phyloP scores from a whole-genome alignment of 495 filamentous ascomycete genomes.

The Durotheca rogersii region DNA sequence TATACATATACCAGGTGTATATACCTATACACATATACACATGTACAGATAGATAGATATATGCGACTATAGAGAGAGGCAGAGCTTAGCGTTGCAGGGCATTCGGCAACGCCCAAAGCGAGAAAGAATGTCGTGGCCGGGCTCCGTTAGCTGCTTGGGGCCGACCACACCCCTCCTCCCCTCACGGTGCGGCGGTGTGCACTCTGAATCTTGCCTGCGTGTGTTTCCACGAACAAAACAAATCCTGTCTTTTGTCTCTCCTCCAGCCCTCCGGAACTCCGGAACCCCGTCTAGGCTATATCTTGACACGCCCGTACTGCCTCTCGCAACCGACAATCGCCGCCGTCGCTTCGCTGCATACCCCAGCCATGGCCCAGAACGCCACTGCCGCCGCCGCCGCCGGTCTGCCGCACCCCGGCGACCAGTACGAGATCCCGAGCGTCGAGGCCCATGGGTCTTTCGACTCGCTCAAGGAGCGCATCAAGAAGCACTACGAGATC shows the following conservation, averaged over 20 bases:
- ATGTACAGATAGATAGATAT: no score
- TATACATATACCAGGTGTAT: no score
- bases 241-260: no score
- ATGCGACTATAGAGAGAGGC: not conserved
- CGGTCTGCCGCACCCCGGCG: constrained; percentile 31
- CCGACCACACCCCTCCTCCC: not conserved
- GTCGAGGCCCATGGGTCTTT: constrained; percentile 53
- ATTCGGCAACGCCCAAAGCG: not conserved
- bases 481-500: constrained; percentile 59
- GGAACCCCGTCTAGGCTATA: no score
- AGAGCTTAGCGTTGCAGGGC: not conserved
- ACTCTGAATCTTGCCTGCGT: no score
- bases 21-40: no score
- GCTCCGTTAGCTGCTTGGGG: not conserved
- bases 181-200: not conserved
- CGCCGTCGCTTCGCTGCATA: no score
- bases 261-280: no score
- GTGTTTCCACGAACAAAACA: no score
- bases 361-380: constrained; percentile 13
- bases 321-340: no score
- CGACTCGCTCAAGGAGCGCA: constrained; percentile 57
- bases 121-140: no score
- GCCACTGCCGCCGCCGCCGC: not conserved
- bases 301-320: no score
- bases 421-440: constrained; percentile 51